Evolutionary conservation across 2,329 filamentous ascomycete genomes (phyloP), one percentile per base, ranked within the genome.

Genomic region (Colletotrichum acutatum): DNA sequence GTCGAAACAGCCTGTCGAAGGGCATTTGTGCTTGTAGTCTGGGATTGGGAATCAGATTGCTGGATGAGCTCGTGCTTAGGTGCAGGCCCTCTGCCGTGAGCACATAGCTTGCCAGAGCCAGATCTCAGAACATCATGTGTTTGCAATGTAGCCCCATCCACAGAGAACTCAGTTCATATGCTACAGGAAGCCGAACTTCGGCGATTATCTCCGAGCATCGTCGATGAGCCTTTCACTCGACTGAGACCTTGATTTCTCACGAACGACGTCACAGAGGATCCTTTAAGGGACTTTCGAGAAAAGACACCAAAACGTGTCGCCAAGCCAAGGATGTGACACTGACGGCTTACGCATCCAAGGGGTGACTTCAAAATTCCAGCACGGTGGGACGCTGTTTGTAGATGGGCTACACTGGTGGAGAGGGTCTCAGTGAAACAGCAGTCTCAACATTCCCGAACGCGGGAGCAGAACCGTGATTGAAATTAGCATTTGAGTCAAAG

Each of bases 361-460:
- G 54, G 56, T 42, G n/a, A 19, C 22, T 19, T 59, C 26, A 32
- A 28, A 19, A 72, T 72, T 72, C 69, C 46, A 57, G 32, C 26
- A 32, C 24, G 42, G 56, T 34, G 62, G 52, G 26, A 49, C 32
- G 56, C 42, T 67, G 37, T 59, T 60, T 34, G 46, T 54, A 42
- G 37, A 34, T 11, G 37, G 58, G 19, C 46, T 58, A 28, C 22
- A 46, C 42, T 14, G 34, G 26, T 12, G 28, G 34, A 65, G 34
- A 52, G 37, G 34, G 37, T 24, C 60, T 30, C 49, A 34, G 58
- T 72, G 56, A 66, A 54, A 71, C 71, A 70, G 28, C n/a, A 65
- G 54, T 71, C 56, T 70, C 32, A 19, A 66, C 60, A 72, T 65
- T 72, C 67, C 66, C 67, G 61, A 24, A 59, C 59, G 66, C 42